A percentile compares a stretch with the other conserved stretches of the same genome.
These are phyloP conservation scores for Tetrastigma voinierianum DNA, from an alignment of 164 flowering plant species.

Conservation along the genomic window DNA sequence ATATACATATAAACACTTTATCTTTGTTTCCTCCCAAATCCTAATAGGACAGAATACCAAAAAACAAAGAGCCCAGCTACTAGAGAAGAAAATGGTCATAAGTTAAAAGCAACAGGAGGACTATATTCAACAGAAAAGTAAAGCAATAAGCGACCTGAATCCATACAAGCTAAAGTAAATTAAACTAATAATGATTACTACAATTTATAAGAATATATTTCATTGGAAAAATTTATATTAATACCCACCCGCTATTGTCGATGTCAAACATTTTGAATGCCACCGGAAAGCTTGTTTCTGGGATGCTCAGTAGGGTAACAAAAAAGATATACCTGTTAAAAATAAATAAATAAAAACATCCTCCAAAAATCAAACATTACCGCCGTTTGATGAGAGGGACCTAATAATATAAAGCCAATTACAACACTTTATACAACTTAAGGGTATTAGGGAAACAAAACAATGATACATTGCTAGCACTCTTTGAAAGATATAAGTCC, in stretches of 20 bases:
- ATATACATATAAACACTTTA: background rate
- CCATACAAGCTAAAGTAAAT: background rate
- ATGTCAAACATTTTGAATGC: slow-evolving; percentile 98
- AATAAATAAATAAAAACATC: slow-evolving; percentile 8
- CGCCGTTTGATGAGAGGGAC: too few relatives aligned
- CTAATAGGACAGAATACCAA: too few relatives aligned
- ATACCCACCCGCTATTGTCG: slow-evolving; percentile 69
- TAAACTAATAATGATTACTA: background rate
- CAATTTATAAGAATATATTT: background rate
- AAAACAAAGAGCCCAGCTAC: background rate
- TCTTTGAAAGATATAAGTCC: slow-evolving; percentile 89
- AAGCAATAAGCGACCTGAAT: background rate
- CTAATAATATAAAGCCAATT: background rate
- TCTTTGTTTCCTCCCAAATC: too few relatives aligned
- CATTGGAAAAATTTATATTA: background rate
- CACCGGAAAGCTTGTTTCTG: slow-evolving; percentile 83
- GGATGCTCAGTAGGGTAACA: slow-evolving; percentile 90
- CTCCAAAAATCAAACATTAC: background rate
- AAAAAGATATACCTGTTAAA: slow-evolving; percentile 84
- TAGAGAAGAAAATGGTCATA: background rate
- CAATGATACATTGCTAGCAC: slow-evolving; percentile 37
- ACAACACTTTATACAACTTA: background rate
- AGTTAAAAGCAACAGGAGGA: background rate
- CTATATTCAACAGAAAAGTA: background rate
- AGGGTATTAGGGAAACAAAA: background rate